Percentiles rank a stretch among this genome's conserved stretches.
Conservation (phyloP, 1,284 basidiomycete genomes). For the Agaricales sp. region DNA sequence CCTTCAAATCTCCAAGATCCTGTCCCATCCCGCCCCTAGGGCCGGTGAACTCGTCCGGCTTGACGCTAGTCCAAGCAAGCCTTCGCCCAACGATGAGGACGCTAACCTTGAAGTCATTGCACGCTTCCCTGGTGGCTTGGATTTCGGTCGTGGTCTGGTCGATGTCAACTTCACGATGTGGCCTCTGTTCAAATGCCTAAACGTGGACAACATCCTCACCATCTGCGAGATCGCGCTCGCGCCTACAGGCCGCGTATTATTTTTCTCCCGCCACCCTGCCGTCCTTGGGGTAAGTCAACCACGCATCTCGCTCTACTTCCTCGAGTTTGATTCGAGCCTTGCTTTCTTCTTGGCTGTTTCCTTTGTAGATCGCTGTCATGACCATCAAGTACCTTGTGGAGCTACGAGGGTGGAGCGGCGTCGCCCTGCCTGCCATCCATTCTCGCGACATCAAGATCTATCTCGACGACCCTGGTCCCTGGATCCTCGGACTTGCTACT, state of each 20-base stretch:
- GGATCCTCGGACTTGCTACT: constrained; percentile 87
- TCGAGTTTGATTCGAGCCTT: too few species aligned
- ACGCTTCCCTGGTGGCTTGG: constrained; percentile 75
- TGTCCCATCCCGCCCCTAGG: constrained; percentile 76
- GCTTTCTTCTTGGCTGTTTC: not conserved
- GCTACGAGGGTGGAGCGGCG: constrained; percentile 88
- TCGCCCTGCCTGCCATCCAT: constrained; percentile 79
- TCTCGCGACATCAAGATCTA: constrained; percentile 86
- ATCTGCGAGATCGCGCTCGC: constrained; percentile 93
- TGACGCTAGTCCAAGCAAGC: constrained; percentile 53
- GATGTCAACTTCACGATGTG: constrained; percentile 94
- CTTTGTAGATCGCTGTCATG: constrained; percentile 63
- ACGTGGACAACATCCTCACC: constrained; percentile 89
- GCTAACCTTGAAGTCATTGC: constrained; percentile 75
- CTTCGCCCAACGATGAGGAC: constrained; percentile 32
- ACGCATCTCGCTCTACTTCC: constrained; percentile 6
- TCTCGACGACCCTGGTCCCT: constrained; percentile 82
- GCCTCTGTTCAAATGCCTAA: constrained; percentile 92
- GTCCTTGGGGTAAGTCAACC: constrained; percentile 64
- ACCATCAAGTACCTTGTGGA: constrained; percentile 92
- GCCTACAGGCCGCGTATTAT: constrained; percentile 86
- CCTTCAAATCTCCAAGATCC: constrained; percentile 75
- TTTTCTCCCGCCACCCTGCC: constrained; percentile 84
- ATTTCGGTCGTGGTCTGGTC: constrained; percentile 75
- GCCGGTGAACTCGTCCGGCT: constrained; percentile 79